Conservation (phyloP, 345 rosid species). For the Eucalyptus viminalis region DNA sequence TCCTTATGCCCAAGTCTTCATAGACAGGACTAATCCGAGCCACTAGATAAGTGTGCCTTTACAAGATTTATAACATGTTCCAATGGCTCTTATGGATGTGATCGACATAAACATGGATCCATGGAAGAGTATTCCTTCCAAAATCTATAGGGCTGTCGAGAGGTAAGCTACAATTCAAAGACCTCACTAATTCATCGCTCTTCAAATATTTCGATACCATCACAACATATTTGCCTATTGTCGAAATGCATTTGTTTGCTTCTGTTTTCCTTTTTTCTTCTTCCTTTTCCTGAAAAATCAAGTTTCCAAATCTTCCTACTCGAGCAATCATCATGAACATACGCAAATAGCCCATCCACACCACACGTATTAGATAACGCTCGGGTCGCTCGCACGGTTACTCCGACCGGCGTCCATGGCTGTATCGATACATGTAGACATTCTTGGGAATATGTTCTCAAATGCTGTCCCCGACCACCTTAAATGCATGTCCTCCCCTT, state of each 20-base stretch:
- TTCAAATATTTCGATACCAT: neutral
- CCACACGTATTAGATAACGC: neutral
- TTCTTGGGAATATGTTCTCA: neutral
- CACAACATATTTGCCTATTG: neutral
- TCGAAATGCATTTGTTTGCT: neutral
- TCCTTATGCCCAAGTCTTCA: neutral
- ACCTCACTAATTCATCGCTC: neutral
- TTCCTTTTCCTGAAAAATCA: neutral
- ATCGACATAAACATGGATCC: neutral
- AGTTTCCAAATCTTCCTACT: neutral
- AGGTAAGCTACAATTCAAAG: neutral
- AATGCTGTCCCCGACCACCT: neutral
- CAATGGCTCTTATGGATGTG: neutral
- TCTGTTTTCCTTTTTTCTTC: neutral
- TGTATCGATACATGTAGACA: neutral
- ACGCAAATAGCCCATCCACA: neutral
- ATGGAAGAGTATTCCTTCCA: neutral
- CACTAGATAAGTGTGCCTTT: neutral
- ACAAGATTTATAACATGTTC: neutral
- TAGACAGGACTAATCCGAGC: neutral
- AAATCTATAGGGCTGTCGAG: neutral
- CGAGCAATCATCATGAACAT: neutral
- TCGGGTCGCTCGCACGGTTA: neutral
- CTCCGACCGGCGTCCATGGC: neutral
- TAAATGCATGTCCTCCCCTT: neutral